Conservation (phyloP, 257 asterid species). For the Nicotiana attenuata region DNA sequence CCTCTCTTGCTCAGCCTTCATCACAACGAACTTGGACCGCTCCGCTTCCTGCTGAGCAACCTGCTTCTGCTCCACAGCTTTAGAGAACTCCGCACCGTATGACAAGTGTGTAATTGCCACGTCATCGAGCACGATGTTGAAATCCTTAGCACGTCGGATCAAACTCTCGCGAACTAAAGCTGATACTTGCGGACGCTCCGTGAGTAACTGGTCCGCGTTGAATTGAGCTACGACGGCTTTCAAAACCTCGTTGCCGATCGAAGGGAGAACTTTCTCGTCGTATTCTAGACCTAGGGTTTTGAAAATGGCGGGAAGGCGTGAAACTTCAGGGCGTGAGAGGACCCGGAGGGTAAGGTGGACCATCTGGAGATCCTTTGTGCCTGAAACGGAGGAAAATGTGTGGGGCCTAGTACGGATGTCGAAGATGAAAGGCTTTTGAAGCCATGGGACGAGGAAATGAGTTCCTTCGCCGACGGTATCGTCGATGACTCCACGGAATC, state of each 20-base stretch:
- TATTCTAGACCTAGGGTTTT: constrained; percentile 86
- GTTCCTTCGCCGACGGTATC: constrained; percentile 86
- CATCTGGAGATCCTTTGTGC: constrained; percentile 98
- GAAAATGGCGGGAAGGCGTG: constrained; percentile 63
- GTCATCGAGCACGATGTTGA: constrained; percentile 81
- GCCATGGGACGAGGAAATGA: constrained; percentile 84
- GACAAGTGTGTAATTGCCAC: constrained; percentile 95
- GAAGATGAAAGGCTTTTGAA: constrained; percentile 80
- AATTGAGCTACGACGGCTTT: constrained; percentile 94
- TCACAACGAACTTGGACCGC: constrained; percentile 85
- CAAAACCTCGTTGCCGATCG: constrained; percentile 85
- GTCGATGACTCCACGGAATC: constrained; percentile 79
- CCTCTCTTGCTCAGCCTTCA: constrained; percentile 71
- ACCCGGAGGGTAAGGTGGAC: constrained; percentile 89
- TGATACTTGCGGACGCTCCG: constrained; percentile 91
- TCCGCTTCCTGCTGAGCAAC: constrained; percentile 99
- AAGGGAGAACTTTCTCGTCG: constrained; percentile 91
- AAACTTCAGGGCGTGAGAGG: constrained; percentile 83
- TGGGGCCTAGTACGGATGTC: constrained; percentile 91
- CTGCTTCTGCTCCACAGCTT: constrained; percentile 98
- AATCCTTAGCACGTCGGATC: constrained; percentile 81
- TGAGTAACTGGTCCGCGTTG: constrained; percentile 88
- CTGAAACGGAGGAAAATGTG: constrained; percentile 74
- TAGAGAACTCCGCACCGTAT: constrained; percentile 85
- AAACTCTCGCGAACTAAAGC: constrained; percentile 86